These are phyloP conservation scores for Pleomassaria siparia DNA, from an alignment of 2,329 filamentous ascomycete genomes.

Conservation along the genomic window DNA sequence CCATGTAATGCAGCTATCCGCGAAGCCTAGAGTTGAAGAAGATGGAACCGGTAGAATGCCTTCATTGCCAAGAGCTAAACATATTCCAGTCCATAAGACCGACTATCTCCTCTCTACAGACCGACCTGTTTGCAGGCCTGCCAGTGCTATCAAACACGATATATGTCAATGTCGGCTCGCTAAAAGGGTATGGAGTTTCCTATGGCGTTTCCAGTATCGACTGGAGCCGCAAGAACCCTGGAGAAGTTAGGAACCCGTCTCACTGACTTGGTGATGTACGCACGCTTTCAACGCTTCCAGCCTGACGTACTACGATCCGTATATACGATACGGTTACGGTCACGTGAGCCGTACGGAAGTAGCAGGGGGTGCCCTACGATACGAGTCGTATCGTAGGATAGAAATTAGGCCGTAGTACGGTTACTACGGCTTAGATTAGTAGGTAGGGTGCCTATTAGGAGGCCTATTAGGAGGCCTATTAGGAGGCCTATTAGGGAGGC, in stretches of 20 bases:
- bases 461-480: too few species aligned
- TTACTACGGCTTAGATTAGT: too few species aligned
- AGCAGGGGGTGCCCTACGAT: too few species aligned
- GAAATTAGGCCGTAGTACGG: too few species aligned
- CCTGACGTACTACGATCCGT: too few species aligned
- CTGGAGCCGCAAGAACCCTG: conserved; percentile 56
- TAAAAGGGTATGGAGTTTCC: conserved; percentile 53
- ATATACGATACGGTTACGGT: too few species aligned
- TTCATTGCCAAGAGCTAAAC: background rate
- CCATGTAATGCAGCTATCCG: conserved; percentile 7
- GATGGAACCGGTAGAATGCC: background rate
- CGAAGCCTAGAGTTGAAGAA: background rate
- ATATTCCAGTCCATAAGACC: background rate
- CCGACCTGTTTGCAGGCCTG: background rate
- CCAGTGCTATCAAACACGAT: too few species aligned
- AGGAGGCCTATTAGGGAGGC: too few species aligned
- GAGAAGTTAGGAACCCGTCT: conserved; percentile 16
- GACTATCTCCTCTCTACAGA: background rate
- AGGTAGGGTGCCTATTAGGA: too few species aligned
- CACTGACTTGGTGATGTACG: conserved; percentile 17
- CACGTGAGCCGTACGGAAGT: too few species aligned
- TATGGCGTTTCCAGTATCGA: conserved; percentile 54
- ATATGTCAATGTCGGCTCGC: conserved; percentile 8
- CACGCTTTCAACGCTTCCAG: too few species aligned
- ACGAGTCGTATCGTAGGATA: too few species aligned